Percentiles rank a stretch among this genome's conserved stretches.
phyloP scores from a whole-genome alignment of 2,329 filamentous ascomycete species.

The Myriosclerotinia curreyana region DNA sequence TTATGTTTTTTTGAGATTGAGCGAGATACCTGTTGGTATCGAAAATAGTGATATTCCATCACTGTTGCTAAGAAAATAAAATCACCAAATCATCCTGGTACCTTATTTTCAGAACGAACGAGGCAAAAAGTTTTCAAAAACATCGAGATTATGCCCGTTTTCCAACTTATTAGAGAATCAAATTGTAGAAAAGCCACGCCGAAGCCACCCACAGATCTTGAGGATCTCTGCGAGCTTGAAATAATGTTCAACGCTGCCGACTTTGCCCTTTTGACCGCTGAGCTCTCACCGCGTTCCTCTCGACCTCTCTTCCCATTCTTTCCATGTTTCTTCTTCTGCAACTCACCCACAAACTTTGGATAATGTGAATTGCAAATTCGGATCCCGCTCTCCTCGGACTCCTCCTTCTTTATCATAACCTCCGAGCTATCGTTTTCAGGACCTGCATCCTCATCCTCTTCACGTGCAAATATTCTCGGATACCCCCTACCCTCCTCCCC shows the following conservation, averaged over 20 bases:
- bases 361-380: neutral
- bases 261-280: neutral
- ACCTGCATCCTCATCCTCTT: neutral
- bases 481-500: neutral
- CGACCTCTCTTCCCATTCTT: constrained; percentile 5
- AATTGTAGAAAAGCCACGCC: neutral
- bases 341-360: neutral
- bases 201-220: neutral
- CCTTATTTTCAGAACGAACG: neutral
- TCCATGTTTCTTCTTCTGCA: neutral
- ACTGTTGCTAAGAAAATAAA: neutral
- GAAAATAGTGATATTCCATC: no score
- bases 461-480: neutral
- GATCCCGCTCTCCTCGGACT: neutral
- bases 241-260: neutral
- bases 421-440: neutral
- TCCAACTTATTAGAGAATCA: neutral
- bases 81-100: neutral
- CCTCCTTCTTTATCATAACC: neutral
- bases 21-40: no score
- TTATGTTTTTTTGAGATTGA: no score
- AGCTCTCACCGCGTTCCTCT: neutral
- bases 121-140: neutral
- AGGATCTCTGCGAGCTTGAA: neutral
- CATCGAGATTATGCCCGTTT: neutral